Evolutionary conservation across 192 early-diverging fungal genomes (phyloP).

Genomic region (Spizellomyces sp.): DNA sequence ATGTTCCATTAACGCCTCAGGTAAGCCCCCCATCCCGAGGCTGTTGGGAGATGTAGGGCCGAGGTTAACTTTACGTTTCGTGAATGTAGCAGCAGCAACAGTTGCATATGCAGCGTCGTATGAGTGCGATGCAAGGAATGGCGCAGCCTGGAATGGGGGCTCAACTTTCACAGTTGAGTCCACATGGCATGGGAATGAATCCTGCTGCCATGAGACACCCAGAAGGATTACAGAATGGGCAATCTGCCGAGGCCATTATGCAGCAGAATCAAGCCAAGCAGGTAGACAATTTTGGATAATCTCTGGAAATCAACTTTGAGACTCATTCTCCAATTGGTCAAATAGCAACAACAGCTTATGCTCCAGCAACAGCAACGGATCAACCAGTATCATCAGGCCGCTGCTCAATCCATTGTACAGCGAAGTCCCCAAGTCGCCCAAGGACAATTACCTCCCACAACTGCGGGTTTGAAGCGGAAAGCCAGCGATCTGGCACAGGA

Average conservation of each 20-base stretch:
- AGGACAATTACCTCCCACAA: neutral
- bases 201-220: neutral
- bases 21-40: too few relatives aligned
- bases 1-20: too few relatives aligned
- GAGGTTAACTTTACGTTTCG: neutral
- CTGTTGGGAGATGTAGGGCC: neutral
- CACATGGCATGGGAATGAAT: neutral
- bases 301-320: neutral
- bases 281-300: neutral
- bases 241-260: neutral
- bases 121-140: slow-evolving; percentile 1
- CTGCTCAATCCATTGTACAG: neutral
- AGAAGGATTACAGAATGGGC: neutral
- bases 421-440: neutral
- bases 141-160: neutral
- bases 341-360: neutral
- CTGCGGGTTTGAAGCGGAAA: neutral
- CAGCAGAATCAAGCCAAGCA: slow-evolving; percentile 3
- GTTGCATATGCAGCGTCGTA: neutral
- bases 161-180: neutral
- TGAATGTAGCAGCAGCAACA: neutral
- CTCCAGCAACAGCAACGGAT: neutral
- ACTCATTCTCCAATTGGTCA: neutral
- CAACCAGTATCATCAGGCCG: neutral
- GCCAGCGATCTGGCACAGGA: neutral